Evolutionary conservation across 768 basidiomycete species (phyloP).

Genomic region (Mrakia blollopis): DNA sequence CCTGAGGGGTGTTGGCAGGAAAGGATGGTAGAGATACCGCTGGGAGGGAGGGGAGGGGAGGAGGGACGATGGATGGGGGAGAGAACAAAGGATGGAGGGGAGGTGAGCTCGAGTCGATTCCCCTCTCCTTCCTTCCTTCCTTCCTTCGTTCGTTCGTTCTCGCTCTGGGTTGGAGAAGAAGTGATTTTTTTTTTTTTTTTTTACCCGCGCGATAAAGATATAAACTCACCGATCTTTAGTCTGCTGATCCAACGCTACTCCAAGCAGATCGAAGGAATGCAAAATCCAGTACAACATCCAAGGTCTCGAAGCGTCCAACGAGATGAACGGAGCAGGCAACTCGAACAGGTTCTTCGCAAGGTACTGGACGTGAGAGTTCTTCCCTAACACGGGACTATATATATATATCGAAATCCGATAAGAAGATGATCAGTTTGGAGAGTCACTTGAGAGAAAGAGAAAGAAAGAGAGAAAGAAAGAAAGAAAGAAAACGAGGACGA

Average conservation of each 20-base stretch:
- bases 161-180: too few species aligned
- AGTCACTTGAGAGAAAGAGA: too few species aligned
- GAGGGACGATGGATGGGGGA: not conserved
- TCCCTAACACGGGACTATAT: constrained; percentile 49
- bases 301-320: constrained; percentile 88
- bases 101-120: not conserved
- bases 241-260: constrained; percentile 68
- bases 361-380: constrained; percentile 66
- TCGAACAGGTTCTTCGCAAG: constrained; percentile 68
- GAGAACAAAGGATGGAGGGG: not conserved
- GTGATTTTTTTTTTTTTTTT: too few species aligned
- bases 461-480: not conserved
- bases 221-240: constrained; percentile 66
- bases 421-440: too few species aligned
- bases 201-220: not conserved
- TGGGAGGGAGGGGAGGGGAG: constrained; percentile 39
- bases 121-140: not conserved
- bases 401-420: not conserved
- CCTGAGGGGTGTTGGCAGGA: constrained; percentile 78
- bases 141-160: not conserved
- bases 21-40: constrained; percentile 74
- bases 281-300: constrained; percentile 94
- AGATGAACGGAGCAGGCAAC: constrained; percentile 70
- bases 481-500: not conserved
- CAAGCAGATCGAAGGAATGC: constrained; percentile 73